phyloP scores from a whole-genome alignment of 192 early-diverging fungal species.

The Podila epigama region DNA sequence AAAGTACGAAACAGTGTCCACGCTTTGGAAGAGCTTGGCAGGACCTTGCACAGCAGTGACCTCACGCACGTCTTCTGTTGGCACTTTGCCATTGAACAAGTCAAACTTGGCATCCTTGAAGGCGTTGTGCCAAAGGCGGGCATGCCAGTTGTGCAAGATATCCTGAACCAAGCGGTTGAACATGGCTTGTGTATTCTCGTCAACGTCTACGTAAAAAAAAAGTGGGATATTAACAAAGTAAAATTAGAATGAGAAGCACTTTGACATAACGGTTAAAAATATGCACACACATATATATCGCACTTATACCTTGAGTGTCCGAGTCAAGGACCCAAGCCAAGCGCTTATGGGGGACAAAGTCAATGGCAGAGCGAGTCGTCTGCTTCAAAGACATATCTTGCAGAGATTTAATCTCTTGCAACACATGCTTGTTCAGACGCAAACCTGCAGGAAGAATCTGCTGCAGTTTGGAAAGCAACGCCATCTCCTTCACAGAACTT shows the following conservation, averaged over 20 bases:
- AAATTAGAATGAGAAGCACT: not conserved
- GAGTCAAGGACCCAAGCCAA: conserved; percentile 66
- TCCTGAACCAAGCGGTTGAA: conserved; percentile 60
- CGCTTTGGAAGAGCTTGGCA: conserved; percentile 54
- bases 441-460: conserved; percentile 18
- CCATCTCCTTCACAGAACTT: conserved; percentile 59
- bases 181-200: conserved; percentile 33
- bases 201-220: conserved; percentile 20
- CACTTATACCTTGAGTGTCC: conserved; percentile 31
- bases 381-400: conserved; percentile 54
- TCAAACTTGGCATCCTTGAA: conserved; percentile 52
- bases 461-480: conserved; percentile 52
- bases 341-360: conserved; percentile 72
- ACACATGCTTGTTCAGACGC: conserved; percentile 14
- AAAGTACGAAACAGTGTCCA: conserved; percentile 55
- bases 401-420: conserved; percentile 47
- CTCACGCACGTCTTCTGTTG: conserved; percentile 43
- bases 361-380: conserved; percentile 60
- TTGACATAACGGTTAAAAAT: not conserved
- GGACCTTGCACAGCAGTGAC: conserved; percentile 50
- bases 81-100: conserved; percentile 28
- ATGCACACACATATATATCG: not conserved
- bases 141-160: conserved; percentile 58
- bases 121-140: conserved; percentile 59
- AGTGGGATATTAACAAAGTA: not conserved